These are phyloP conservation scores for Aureobasidium mangrovei DNA, from an alignment of 2,329 filamentous ascomycete species.

Conservation along the genomic window DNA sequence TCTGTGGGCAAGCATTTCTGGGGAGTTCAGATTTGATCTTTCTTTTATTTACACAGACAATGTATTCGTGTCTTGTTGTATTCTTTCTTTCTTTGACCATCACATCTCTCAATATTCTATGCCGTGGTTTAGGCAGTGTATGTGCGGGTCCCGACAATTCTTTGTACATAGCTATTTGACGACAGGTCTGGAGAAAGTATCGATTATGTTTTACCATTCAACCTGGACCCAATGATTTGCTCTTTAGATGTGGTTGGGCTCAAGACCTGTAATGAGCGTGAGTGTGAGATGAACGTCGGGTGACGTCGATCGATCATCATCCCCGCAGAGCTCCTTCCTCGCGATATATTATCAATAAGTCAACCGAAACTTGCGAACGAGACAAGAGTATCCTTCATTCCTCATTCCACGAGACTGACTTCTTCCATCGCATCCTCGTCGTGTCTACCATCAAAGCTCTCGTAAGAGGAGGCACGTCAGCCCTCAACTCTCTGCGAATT, in stretches of 20 bases:
- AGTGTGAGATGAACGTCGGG: not conserved
- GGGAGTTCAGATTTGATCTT: conserved; percentile 3
- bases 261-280: no score
- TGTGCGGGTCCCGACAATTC: conserved; percentile 11
- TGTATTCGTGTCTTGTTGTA: not conserved
- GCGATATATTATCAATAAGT: not conserved
- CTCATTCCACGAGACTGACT: no score
- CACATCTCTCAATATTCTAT: not conserved
- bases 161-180: conserved; percentile 12
- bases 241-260: not conserved
- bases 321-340: conserved; percentile 3
- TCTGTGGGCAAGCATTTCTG: conserved; percentile 10
- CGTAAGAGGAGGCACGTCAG: not conserved
- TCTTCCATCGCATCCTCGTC: no score
- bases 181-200: not conserved
- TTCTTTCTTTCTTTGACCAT: not conserved
- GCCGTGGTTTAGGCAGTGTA: conserved; percentile 3
- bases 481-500: not conserved
- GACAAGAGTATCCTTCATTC: no score
- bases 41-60: not conserved
- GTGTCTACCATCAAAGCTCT: not conserved
- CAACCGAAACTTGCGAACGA: not conserved
- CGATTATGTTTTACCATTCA: not conserved
- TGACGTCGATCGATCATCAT: not conserved
- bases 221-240: not conserved